Evolutionary conservation across 805 yeast genomes (phyloP).

Genomic region (Yamadazyma akitaensis): DNA sequence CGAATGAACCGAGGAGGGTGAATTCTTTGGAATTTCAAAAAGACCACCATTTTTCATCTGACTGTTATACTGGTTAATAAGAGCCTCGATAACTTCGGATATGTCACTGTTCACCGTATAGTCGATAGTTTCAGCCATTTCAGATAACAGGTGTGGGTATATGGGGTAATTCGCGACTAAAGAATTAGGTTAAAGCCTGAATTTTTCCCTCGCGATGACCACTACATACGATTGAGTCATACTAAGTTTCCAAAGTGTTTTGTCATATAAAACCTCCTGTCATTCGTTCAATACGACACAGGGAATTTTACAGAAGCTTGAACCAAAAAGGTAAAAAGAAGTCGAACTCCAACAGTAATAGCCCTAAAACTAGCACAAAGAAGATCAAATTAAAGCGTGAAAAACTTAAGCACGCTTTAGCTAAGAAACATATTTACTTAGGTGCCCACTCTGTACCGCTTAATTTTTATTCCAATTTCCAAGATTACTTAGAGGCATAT

Average conservation of each 20-base stretch:
- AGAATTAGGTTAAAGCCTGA: not conserved
- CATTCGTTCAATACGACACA: not conserved
- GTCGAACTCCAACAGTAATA: not conserved
- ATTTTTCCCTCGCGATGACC: not conserved
- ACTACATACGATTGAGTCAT: not conserved
- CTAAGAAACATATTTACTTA: not conserved
- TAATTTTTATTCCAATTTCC: not conserved
- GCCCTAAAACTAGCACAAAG: not conserved
- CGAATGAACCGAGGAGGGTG: not conserved
- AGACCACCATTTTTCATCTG: not conserved
- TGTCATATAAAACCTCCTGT: not conserved
- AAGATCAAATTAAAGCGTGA: not conserved
- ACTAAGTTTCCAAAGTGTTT: not conserved
- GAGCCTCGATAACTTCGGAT: constrained; percentile 13
- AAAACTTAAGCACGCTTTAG: not conserved
- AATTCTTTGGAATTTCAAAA: not conserved
- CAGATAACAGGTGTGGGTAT: not conserved
- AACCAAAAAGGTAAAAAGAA: too few species aligned
- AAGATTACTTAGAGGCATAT: constrained; percentile 2
- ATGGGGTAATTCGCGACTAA: not conserved
- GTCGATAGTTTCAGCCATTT: not conserved
- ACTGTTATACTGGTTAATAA: constrained; percentile 14
- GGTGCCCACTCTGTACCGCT: constrained; percentile 2
- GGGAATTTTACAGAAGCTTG: not conserved
- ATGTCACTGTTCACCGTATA: constrained; percentile 7